Percentiles rank a stretch among this genome's conserved stretches.
These are phyloP conservation scores for Taphrina sp. DNA, from an alignment of 1,139 yeast genomes.

Conservation along the genomic window DNA sequence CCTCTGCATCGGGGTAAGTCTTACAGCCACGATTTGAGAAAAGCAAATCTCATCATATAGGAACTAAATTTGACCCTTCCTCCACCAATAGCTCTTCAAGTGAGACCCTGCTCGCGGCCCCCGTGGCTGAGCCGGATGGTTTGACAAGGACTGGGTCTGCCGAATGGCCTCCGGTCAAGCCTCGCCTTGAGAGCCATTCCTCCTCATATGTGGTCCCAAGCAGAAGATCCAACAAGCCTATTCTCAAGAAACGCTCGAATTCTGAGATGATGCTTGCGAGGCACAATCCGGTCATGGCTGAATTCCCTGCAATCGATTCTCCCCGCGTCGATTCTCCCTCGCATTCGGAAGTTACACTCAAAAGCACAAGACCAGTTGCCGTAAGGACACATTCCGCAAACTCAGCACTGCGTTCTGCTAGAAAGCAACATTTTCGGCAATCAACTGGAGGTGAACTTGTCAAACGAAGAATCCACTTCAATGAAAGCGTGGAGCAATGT, in stretches of 20 bases:
- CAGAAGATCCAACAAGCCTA: constrained; percentile 53
- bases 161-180: constrained; percentile 12
- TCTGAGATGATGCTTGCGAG: constrained; percentile 61
- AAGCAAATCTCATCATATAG: neutral
- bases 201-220: constrained; percentile 41
- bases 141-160: constrained; percentile 8
- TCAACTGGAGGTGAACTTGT: constrained; percentile 42
- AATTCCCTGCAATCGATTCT: neutral
- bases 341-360: neutral
- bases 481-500: constrained; percentile 90
- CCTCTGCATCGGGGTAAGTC: constrained; percentile 51
- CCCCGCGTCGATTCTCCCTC: neutral
- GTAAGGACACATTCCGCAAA: constrained; percentile 2
- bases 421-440: constrained; percentile 36
- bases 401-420: constrained; percentile 30
- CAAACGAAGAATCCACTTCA: constrained; percentile 76
- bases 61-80: constrained; percentile 33
- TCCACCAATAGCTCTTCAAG: constrained; percentile 39
- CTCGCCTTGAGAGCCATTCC: constrained; percentile 32
- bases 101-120: constrained; percentile 14
- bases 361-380: constrained; percentile 7
- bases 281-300: constrained; percentile 4
- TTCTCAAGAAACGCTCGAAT: constrained; percentile 75
- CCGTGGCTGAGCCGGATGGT: constrained; percentile 23
- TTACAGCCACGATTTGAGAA: neutral